phyloP scores from a whole-genome alignment of 192 early-diverging fungal species.

The Coemansia asiatica region DNA sequence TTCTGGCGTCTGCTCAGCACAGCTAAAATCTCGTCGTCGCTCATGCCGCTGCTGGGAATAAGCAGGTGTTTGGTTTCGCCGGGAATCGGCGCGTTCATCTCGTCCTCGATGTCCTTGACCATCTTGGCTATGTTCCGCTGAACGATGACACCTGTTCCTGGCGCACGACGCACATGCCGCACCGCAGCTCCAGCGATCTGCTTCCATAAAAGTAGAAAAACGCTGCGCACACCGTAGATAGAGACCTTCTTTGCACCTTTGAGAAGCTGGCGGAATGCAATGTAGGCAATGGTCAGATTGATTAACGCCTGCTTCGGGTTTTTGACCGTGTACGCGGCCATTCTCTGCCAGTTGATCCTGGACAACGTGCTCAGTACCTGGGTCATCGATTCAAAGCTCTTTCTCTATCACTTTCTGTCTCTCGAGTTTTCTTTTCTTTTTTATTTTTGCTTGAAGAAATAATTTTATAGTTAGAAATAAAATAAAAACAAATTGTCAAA shows the following conservation, averaged over 20 bases:
- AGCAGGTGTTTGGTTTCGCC: conserved; percentile 63
- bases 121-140: conserved; percentile 76
- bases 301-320: conserved; percentile 51
- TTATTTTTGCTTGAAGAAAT: neutral
- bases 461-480: neutral
- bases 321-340: conserved; percentile 27
- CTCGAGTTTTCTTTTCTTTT: neutral
- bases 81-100: conserved; percentile 64
- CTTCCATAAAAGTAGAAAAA: conserved; percentile 31
- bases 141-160: conserved; percentile 64
- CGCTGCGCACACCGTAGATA: conserved; percentile 35
- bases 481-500: neutral
- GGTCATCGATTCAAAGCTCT: conserved; percentile 23
- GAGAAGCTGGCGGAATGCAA: conserved; percentile 38
- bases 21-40: conserved; percentile 60
- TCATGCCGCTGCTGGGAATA: conserved; percentile 68
- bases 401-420: no score
- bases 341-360: conserved; percentile 45
- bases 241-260: conserved; percentile 30
- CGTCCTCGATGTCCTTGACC: conserved; percentile 77
- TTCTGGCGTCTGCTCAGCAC: conserved; percentile 62
- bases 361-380: conserved; percentile 50
- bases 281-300: conserved; percentile 40
- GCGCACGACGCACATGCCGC: conserved; percentile 40
- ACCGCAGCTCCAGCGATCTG: conserved; percentile 28